Percentiles rank a stretch among this genome's conserved stretches.
Evolutionary conservation across 306 rosid genomes (phyloP).

Genomic region (Corylus heterophylla): DNA sequence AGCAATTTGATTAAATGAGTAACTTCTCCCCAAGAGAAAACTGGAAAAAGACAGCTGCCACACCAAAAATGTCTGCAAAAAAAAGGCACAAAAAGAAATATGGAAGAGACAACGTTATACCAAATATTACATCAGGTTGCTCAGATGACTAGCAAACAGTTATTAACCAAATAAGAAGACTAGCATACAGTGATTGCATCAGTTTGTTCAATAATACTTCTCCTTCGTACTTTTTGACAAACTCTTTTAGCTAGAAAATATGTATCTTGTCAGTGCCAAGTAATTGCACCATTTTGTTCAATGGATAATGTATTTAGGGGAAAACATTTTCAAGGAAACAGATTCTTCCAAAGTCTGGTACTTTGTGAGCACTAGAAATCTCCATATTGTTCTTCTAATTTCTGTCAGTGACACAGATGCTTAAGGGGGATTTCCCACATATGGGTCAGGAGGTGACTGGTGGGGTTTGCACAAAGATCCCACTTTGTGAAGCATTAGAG

Average conservation of each 20-base stretch:
- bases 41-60: slow-evolving; percentile 82
- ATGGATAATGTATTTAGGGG: no score
- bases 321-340: no score
- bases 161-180: no score
- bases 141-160: slow-evolving; percentile 5
- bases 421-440: neutral
- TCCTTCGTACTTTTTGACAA: neutral
- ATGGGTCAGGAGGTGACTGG: neutral
- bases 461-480: neutral
- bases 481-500: neutral
- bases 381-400: neutral
- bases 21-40: slow-evolving; percentile 64
- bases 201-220: no score
- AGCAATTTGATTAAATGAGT: slow-evolving; percentile 63
- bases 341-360: no score
- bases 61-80: slow-evolving; percentile 82
- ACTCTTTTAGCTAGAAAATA: neutral
- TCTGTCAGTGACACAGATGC: neutral
- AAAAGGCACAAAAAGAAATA: slow-evolving; percentile 20
- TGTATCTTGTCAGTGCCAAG: neutral
- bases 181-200: no score
- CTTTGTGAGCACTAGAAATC: no score
- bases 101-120: slow-evolving; percentile 14
- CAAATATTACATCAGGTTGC: slow-evolving; percentile 9
- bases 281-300: no score